Evolutionary conservation across 371 early-diverging fungal genomes (phyloP).

Genomic region (Basidiobolus meristosporus): DNA sequence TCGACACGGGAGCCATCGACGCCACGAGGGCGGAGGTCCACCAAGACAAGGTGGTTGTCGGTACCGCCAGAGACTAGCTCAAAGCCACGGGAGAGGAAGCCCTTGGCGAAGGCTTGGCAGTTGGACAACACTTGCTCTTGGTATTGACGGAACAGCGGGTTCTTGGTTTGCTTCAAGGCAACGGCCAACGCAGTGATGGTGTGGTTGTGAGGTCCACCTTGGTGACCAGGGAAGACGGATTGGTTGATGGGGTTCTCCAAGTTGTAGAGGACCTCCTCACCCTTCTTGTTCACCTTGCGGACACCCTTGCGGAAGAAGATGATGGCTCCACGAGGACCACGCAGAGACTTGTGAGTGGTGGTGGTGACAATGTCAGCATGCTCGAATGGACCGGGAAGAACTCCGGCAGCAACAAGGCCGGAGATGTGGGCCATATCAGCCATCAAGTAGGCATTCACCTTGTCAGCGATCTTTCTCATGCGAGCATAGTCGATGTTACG

Average conservation of each 20-base stretch:
- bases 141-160: too few relatives aligned
- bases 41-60: constrained; percentile 82
- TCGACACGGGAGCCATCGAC: constrained; percentile 91
- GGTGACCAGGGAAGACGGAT: constrained; percentile 97
- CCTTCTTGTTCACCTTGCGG: constrained; percentile 64
- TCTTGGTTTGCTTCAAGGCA: constrained; percentile 74
- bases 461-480: constrained; percentile 78
- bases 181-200: constrained; percentile 96
- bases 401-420: constrained; percentile 76
- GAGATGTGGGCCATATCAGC: constrained; percentile 98
- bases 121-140: too few relatives aligned
- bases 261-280: constrained; percentile 63
- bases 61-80: constrained; percentile 87
- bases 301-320: constrained; percentile 95
- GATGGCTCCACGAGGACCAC: constrained; percentile 98
- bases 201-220: constrained; percentile 99
- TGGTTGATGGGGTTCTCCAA: constrained; percentile 87
- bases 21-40: constrained; percentile 64
- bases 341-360: constrained; percentile 97
- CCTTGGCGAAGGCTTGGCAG: constrained; percentile 69
- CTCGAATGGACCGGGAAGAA: constrained; percentile 81
- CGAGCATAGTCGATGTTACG: constrained; percentile 91
- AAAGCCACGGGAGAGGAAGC: constrained; percentile 51
- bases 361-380: constrained; percentile 97
- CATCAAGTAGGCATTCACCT: constrained; percentile 82